Percentiles rank a stretch among this genome's conserved stretches.
These are phyloP conservation scores for Phlebiopsis gigantea DNA, from an alignment of 768 basidiomycete species.

Conservation along the genomic window DNA sequence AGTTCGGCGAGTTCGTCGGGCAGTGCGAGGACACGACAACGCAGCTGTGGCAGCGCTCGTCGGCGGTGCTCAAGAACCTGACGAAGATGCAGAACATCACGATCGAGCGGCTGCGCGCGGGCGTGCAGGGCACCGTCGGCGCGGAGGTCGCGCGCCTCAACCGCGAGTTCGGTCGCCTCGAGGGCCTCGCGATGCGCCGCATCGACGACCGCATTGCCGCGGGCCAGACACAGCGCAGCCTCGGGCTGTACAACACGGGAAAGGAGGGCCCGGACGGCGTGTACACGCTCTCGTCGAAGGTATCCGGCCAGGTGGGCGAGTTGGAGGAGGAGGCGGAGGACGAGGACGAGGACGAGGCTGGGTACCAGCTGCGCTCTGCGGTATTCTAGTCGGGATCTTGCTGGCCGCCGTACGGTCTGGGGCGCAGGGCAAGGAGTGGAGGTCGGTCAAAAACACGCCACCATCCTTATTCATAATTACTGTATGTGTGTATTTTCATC, in stretches of 20 bases:
- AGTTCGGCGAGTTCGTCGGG: neutral
- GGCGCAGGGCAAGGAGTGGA: too few relatives aligned
- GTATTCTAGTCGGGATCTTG: neutral
- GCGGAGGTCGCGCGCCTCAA: neutral
- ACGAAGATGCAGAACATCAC: neutral
- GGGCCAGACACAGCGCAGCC: neutral
- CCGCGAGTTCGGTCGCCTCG: neutral
- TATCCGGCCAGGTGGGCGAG: neutral
- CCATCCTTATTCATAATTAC: neutral
- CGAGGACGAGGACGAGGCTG: neutral
- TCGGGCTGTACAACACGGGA: neutral
- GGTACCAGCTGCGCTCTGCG: neutral
- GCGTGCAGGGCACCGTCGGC: neutral
- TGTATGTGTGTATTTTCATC: neutral
- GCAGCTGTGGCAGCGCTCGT: neutral
- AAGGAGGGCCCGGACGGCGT: neutral
- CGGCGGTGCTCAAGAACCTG: neutral
- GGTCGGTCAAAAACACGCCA: too few relatives aligned
- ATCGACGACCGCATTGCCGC: neutral
- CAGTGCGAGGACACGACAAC: neutral
- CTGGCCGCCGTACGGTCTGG: too few relatives aligned
- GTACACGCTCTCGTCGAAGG: neutral
- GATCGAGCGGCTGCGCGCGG: neutral
- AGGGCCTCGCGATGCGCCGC: neutral
- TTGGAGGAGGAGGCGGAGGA: neutral